A percentile compares a stretch with the other conserved stretches of the same genome.
Conservation (phyloP, 1,284 basidiomycete species). For the Puccinia hordei region DNA sequence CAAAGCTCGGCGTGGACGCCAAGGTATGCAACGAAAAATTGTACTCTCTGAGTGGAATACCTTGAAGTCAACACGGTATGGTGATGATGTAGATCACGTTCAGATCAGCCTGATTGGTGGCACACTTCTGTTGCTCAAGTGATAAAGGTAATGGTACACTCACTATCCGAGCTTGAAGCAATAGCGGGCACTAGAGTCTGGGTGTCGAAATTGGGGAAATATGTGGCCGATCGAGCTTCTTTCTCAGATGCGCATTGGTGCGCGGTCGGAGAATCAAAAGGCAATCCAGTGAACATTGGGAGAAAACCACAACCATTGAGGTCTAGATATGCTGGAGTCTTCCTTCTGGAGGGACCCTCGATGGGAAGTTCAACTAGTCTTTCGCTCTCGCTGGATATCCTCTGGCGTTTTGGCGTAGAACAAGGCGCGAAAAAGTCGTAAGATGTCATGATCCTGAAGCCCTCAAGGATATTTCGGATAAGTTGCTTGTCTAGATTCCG, state of each 20-base stretch:
- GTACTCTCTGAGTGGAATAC: not conserved
- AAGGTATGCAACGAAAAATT: not conserved
- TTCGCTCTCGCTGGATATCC: constrained; percentile 6
- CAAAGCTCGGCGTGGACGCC: not conserved
- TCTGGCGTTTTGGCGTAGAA: constrained; percentile 27
- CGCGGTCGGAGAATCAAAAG: constrained; percentile 18
- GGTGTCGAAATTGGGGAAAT: not conserved
- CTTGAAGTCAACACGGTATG: not conserved
- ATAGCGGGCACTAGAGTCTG: not conserved
- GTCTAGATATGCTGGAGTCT: not conserved
- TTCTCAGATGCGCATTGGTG: not conserved
- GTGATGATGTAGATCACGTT: not conserved
- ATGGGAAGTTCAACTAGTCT: not conserved
- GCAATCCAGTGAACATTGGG: not conserved
- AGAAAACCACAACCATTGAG: not conserved
- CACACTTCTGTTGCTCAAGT: not conserved
- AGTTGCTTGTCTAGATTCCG: not conserved
- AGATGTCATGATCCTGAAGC: constrained; percentile 4
- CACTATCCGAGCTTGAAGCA: constrained; percentile 17
- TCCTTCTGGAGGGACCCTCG: constrained; percentile 22
- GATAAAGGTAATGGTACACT: not conserved
- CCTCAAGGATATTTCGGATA: not conserved
- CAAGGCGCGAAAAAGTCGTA: constrained; percentile 25
- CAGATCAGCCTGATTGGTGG: not conserved
- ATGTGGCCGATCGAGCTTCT: not conserved